phyloP scores from a whole-genome alignment of 2,329 filamentous ascomycete species.

The Botrytis medusae region DNA sequence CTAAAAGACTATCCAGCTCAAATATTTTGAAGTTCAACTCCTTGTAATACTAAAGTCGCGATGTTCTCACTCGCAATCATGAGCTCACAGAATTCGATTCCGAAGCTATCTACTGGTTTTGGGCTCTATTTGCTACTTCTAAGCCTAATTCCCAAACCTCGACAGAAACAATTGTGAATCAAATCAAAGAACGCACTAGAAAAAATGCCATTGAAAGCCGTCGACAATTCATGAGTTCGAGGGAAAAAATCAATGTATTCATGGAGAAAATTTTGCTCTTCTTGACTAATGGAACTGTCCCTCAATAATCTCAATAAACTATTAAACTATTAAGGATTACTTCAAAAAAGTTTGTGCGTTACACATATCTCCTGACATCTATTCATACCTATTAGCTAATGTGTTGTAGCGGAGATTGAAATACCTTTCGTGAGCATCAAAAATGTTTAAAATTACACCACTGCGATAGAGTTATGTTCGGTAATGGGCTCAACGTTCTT shows the following conservation, averaged over 20 bases:
- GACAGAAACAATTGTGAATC: background rate
- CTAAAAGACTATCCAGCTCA: background rate
- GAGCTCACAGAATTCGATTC: background rate
- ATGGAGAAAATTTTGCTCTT: background rate
- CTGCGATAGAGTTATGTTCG: background rate
- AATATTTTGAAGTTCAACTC: background rate
- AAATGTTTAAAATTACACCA: background rate
- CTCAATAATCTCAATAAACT: background rate
- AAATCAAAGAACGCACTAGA: background rate
- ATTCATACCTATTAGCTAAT: background rate
- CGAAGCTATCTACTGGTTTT: background rate
- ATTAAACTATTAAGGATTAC: background rate
- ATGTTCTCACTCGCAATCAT: background rate
- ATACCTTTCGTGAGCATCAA: background rate
- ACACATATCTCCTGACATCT: background rate
- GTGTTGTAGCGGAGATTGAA: rapidly evolving
- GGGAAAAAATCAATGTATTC: background rate
- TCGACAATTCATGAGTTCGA: background rate
- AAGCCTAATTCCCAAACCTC: background rate
- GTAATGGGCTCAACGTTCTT: background rate
- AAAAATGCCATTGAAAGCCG: background rate
- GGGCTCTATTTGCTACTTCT: background rate
- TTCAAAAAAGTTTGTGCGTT: rapidly evolving
- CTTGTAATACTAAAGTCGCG: background rate
- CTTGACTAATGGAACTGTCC: background rate